These are phyloP conservation scores for Mycena chlorophos DNA, from an alignment of 768 basidiomycete species.

Conservation along the genomic window DNA sequence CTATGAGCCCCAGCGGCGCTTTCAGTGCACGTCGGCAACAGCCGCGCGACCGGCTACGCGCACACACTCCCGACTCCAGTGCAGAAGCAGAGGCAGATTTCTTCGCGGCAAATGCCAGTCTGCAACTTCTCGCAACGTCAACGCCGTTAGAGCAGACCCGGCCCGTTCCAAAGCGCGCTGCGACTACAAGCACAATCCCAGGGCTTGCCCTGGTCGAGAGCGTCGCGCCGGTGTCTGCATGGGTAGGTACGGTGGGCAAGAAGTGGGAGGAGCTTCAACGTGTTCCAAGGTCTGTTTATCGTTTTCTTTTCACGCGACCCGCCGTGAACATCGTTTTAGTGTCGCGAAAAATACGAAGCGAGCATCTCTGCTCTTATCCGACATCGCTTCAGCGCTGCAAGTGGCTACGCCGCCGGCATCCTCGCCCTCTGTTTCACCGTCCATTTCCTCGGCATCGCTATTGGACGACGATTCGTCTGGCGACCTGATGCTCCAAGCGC, in stretches of 20 bases:
- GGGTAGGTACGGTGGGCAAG: conserved; percentile 62
- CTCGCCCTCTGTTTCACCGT: conserved; percentile 23
- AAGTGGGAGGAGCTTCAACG: conserved; percentile 59
- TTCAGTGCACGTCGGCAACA: conserved; percentile 36
- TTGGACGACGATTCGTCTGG: conserved; percentile 40
- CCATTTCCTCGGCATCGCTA: conserved; percentile 29
- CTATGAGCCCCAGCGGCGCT: conserved; percentile 49
- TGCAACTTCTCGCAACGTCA: neutral
- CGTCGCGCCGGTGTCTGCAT: conserved; percentile 37
- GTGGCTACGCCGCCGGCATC: conserved; percentile 31
- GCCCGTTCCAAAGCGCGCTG: conserved; percentile 12
- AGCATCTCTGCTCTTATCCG: conserved; percentile 63
- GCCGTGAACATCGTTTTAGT: conserved; percentile 37
- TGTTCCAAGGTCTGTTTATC: conserved; percentile 44
- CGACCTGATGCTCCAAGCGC: conserved; percentile 20
- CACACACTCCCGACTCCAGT: conserved; percentile 12
- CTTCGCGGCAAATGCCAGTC: conserved; percentile 12
- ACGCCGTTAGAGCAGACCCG: neutral
- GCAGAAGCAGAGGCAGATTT: conserved; percentile 21
- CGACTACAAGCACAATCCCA: conserved; percentile 18
- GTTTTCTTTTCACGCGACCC: neutral
- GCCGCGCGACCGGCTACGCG: conserved; percentile 26
- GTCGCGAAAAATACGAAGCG: conserved; percentile 69
- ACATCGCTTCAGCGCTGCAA: conserved; percentile 45
- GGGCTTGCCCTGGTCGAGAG: conserved; percentile 32